Conservation (phyloP, 345 rosid genomes). For the Citrus sinensis region DNA sequence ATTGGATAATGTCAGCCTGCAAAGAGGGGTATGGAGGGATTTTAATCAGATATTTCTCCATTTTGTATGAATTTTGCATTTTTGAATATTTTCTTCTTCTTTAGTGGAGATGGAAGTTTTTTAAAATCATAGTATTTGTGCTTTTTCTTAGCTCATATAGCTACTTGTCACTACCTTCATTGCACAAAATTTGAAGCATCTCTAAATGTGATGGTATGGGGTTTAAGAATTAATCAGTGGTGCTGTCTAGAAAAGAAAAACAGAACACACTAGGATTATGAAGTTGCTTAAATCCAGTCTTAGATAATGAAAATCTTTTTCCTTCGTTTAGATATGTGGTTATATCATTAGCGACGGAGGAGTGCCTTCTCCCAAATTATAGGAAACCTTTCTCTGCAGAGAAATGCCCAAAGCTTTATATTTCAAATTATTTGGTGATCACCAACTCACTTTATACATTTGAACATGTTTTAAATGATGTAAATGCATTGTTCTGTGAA, state of each 20-base stretch:
- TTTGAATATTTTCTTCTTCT: neutral
- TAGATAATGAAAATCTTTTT: neutral
- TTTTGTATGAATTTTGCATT: neutral
- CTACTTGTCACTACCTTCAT: neutral
- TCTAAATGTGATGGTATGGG: neutral
- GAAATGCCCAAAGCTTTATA: neutral
- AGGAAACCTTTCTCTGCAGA: neutral
- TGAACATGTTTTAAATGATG: neutral
- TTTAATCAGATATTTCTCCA: neutral
- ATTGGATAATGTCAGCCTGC: conserved; percentile 23
- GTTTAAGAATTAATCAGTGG: neutral
- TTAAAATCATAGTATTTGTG: neutral
- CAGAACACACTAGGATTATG: neutral
- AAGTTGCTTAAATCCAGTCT: neutral
- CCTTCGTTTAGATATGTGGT: neutral
- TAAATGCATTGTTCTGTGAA: neutral
- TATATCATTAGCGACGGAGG: neutral
- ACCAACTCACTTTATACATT: neutral
- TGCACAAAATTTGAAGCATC: neutral
- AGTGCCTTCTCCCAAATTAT: neutral
- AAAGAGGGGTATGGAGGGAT: conserved; percentile 34
- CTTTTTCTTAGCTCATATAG: neutral
- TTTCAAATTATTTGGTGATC: neutral
- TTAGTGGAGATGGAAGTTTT: neutral
- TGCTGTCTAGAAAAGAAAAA: neutral